phyloP scores from a whole-genome alignment of 768 basidiomycete genomes.

The Hypholoma fasciculare region DNA sequence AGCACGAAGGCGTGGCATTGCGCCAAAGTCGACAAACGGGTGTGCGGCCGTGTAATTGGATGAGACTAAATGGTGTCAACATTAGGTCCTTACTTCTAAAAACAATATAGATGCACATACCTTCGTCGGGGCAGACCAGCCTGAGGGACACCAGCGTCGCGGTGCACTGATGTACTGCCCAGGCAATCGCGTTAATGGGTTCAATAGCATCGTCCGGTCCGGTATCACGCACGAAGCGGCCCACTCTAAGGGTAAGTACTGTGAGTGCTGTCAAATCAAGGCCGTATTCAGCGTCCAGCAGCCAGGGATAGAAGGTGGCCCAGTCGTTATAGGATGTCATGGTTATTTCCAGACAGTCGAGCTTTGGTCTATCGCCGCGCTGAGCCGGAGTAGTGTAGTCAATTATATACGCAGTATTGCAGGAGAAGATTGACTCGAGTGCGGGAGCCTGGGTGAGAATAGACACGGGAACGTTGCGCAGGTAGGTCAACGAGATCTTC shows the following conservation, averaged over 20 bases:
- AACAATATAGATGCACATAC: neutral
- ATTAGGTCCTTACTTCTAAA: too few relatives aligned
- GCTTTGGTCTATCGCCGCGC: neutral
- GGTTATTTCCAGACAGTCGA: neutral
- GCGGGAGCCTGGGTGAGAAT: slow-evolving; percentile 4
- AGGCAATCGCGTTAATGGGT: neutral
- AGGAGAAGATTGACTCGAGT: neutral
- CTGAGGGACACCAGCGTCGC: neutral
- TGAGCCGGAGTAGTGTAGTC: neutral
- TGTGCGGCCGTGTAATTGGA: neutral
- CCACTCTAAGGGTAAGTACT: neutral
- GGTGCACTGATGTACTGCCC: neutral
- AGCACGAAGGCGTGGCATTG: neutral
- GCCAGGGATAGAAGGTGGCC: slow-evolving; percentile 11
- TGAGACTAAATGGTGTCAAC: neutral
- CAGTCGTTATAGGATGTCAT: slow-evolving; percentile 4
- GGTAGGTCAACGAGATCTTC: slow-evolving; percentile 1
- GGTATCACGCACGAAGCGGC: neutral
- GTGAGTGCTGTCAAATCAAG: slow-evolving; percentile 2
- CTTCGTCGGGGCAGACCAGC: neutral
- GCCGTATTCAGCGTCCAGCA: neutral
- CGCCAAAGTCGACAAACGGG: neutral
- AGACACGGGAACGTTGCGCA: slow-evolving; percentile 10
- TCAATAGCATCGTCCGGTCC: neutral
- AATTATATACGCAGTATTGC: neutral